phyloP scores from a whole-genome alignment of 2,329 filamentous ascomycete genomes.

The Botryosphaeria dothidea region DNA sequence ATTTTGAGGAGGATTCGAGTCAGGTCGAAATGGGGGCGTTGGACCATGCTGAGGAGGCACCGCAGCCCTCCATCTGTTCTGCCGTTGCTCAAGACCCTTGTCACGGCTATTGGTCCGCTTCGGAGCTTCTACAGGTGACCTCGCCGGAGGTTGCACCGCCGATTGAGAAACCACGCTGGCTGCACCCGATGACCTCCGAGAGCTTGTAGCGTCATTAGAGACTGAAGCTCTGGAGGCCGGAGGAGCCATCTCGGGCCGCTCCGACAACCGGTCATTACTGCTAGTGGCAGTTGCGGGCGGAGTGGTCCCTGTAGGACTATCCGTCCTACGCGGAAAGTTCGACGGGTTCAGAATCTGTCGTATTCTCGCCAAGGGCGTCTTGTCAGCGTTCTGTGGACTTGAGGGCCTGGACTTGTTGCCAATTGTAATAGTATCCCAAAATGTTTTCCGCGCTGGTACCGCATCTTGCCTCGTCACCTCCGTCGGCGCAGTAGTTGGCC shows the following conservation, averaged over 20 bases:
- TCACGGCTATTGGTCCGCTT: constrained; percentile 18
- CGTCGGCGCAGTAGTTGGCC: constrained; percentile 4
- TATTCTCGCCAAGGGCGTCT: constrained; percentile 17
- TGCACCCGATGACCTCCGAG: constrained; percentile 15
- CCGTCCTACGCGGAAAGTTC: neutral
- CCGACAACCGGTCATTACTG: constrained; percentile 6
- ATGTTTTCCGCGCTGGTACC: constrained; percentile 1
- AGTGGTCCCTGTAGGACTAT: constrained; percentile 2
- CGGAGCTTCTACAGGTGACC: constrained; percentile 8
- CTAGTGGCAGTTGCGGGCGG: neutral
- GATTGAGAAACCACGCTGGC: constrained; percentile 15
- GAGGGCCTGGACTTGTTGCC: constrained; percentile 11
- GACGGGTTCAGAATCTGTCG: constrained; percentile 20
- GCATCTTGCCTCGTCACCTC: neutral
- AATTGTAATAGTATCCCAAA: constrained; percentile 17
- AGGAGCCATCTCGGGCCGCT: constrained; percentile 19
- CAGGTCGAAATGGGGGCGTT: constrained; percentile 12
- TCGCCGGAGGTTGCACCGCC: neutral
- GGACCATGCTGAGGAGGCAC: constrained; percentile 18
- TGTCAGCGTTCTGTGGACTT: constrained; percentile 12
- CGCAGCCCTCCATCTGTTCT: constrained; percentile 18
- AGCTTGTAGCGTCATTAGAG: constrained; percentile 8
- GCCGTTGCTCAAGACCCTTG: constrained; percentile 16
- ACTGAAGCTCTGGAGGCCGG: constrained; percentile 14
- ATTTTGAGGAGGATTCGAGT: constrained; percentile 16